Conservation (phyloP, 495 filamentous ascomycete genomes). For the Penicillium canariense region DNA sequence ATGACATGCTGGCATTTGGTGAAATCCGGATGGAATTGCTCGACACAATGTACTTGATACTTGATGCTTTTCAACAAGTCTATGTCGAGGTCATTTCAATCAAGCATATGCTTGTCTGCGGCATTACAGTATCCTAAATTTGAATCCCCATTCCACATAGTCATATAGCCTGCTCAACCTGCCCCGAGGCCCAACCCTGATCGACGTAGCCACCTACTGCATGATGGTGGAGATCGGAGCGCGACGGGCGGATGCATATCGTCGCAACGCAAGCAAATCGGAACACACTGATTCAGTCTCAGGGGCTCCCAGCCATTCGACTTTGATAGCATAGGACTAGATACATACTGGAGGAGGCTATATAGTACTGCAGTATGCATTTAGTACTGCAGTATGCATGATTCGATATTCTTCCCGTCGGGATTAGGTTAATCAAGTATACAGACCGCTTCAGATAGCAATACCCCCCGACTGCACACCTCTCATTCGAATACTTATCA, state of each 20-base stretch:
- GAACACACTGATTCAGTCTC: background rate
- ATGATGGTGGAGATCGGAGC: background rate
- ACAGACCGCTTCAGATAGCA: no score
- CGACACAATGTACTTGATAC: no score
- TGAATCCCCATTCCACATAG: no score
- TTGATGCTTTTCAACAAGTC: no score
- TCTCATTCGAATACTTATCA: conserved; percentile 1
- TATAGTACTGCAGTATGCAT: no score
- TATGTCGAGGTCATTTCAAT: background rate
- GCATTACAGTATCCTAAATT: background rate
- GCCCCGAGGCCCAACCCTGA: background rate
- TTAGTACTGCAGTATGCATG: no score
- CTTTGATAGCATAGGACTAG: no score
- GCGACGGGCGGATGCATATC: background rate
- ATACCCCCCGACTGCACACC: background rate
- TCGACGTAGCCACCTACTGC: background rate
- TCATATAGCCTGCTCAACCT: background rate
- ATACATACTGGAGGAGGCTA: no score
- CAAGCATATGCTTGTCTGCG: background rate
- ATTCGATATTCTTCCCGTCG: no score
- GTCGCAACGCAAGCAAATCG: no score
- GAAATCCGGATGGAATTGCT: no score
- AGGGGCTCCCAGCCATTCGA: background rate
- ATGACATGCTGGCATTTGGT: background rate
- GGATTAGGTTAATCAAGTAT: no score